Evolutionary conservation across 371 early-diverging fungal species (phyloP).

Genomic region (Mucor ambiguus): DNA sequence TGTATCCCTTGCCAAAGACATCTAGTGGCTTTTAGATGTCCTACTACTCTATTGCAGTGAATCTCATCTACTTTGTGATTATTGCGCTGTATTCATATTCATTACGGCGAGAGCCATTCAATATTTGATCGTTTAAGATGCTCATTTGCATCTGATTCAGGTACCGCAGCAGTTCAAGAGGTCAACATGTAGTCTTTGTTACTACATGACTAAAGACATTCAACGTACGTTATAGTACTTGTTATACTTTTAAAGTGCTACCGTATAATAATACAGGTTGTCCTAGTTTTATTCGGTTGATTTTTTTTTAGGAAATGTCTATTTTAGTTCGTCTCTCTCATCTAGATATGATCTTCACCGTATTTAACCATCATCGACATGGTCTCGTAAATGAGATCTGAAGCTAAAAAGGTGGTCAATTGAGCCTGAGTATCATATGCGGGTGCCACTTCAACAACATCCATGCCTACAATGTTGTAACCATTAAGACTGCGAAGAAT

Average conservation of each 20-base stretch:
- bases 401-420: constrained; percentile 48
- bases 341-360: constrained; percentile 15
- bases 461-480: constrained; percentile 48
- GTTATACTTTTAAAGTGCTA: no score
- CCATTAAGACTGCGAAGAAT: constrained; percentile 50
- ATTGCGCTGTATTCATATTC: no score
- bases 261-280: no score
- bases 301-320: not conserved
- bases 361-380: constrained; percentile 51
- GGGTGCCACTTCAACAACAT: constrained; percentile 55
- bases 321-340: no score
- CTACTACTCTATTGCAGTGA: no score
- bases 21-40: no score
- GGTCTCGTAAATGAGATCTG: constrained; percentile 49
- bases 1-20: no score
- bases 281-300: not conserved
- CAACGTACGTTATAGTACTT: no score
- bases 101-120: no score
- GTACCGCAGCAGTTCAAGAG: not conserved
- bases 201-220: no score
- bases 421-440: constrained; percentile 57
- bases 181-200: no score
- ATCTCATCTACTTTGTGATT: no score
- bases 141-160: not conserved
- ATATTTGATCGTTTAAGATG: not conserved